These are phyloP conservation scores for Tetrahymena malaccensis DNA, from an alignment of 73 alveolate species.

Conservation along the genomic window DNA sequence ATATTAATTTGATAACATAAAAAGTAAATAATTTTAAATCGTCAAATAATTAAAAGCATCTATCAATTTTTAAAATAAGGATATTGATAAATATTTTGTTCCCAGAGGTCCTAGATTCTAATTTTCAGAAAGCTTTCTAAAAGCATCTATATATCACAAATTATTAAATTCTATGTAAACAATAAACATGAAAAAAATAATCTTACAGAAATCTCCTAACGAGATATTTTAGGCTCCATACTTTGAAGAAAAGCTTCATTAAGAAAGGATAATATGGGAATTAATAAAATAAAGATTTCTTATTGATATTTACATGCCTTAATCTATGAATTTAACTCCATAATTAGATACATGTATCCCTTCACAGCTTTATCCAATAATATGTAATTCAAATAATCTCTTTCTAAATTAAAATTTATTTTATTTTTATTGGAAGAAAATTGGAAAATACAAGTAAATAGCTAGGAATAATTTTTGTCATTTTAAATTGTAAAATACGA, in stretches of 20 bases:
- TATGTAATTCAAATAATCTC: neutral
- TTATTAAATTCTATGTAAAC: neutral
- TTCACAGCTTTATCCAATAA: neutral
- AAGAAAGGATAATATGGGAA: neutral
- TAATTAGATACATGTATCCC: neutral
- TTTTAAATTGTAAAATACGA: neutral
- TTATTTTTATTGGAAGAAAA: neutral
- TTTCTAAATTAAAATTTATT: neutral
- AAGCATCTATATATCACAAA: neutral
- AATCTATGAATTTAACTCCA: neutral
- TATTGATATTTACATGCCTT: neutral
- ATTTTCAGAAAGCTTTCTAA: neutral
- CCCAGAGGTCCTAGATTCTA: neutral
- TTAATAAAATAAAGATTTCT: neutral
- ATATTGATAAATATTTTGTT: neutral
- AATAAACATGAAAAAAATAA: neutral
- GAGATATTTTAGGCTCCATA: neutral
- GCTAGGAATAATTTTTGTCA: neutral
- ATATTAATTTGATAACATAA: neutral
- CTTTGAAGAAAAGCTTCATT: neutral
- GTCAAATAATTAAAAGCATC: neutral
- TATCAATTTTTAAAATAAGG: neutral
- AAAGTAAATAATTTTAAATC: neutral
- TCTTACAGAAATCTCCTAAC: neutral
- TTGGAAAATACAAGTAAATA: neutral